Evolutionary conservation across 2,329 filamentous ascomycete species (phyloP), one percentile per base, ranked within the genome.

Genomic region (Ophiostoma novo-ulmi): DNA sequence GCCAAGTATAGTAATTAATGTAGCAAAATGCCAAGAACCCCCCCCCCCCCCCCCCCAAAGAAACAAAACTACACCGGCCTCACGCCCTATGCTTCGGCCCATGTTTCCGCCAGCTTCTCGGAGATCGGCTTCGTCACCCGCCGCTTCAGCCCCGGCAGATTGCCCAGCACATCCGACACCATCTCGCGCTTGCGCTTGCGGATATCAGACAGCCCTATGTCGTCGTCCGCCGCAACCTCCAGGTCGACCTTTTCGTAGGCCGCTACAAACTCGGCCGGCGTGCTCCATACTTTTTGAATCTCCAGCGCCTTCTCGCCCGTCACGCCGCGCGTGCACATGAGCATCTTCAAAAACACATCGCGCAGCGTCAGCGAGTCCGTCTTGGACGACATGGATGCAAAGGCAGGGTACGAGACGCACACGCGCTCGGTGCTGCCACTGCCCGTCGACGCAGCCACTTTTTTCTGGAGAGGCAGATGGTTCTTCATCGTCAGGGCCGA

Each of bases 291-390:
- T 74, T 87, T 88, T 76, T 94, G 91, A 14, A 95, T 92, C 79
- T 92, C 91, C 5, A 94, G 79, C 0, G 92, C 92, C 75, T 91
- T 92, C 75, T 94, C 91, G 3, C 89, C 90, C 0, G 90, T 91
- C 14, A 95, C 82, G 1, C 91, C 90, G 70, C 85, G 85, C 1
- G 87, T 92, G 73, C 90, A 92, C 91, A 95, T 93, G 67, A 95
- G 84, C 91, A 95, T 94, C 79, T 94, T 94, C 36, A 95, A 80
- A 75, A 87, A 94, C 0, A 94, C 79, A 75, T 95, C 92, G 70
- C 90, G 83, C 11, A 94, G 80, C 0, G 91, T 91, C 75, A 93
- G 85, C 71, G 85, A 85, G 69, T 91, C 89, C 0, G 90, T 92
- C 78, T 95, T 95, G 10, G 89, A 91, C 0, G 88, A 88, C 64